phyloP scores from a whole-genome alignment of 352 stramenopile genomes.

The Globisporangium okanoganense region DNA sequence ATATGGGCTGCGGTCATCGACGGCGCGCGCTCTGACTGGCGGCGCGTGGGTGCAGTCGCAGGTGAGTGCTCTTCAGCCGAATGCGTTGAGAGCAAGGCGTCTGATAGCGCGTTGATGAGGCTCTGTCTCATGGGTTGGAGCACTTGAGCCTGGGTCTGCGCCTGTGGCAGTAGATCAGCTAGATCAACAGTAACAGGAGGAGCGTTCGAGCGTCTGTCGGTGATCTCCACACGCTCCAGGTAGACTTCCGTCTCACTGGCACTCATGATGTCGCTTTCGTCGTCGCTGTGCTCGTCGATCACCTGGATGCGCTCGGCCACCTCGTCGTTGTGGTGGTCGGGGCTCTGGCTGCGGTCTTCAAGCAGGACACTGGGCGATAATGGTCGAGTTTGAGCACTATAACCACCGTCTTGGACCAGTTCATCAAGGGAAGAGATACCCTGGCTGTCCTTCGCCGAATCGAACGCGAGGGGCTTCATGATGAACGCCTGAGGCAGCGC shows the following conservation, averaged over 20 bases:
- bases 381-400: not conserved
- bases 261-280: constrained; percentile 7
- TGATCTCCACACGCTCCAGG: constrained; percentile 3
- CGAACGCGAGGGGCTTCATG: constrained; percentile 24
- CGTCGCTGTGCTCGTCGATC: constrained; percentile 16
- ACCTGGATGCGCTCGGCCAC: constrained; percentile 8
- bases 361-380: not conserved
- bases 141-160: not conserved
- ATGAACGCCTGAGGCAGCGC: constrained; percentile 24
- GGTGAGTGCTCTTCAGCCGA: not conserved
- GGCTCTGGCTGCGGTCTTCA: not conserved
- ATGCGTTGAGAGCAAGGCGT: constrained; percentile 4
- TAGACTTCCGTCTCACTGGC: constrained; percentile 14
- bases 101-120: constrained; percentile 15
- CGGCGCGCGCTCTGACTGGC: constrained; percentile 14
- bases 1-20: constrained; percentile 10
- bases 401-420: not conserved
- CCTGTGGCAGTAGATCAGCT: not conserved
- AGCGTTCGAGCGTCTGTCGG: not conserved
- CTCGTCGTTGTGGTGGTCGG: not conserved
- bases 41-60: not conserved
- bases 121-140: constrained; percentile 9
- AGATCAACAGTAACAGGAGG: not conserved
- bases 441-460: not conserved
- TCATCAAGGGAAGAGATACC: not conserved